These are phyloP conservation scores for Cucurbita ficifolia DNA, from an alignment of 306 rosid genomes.

Conservation along the genomic window DNA sequence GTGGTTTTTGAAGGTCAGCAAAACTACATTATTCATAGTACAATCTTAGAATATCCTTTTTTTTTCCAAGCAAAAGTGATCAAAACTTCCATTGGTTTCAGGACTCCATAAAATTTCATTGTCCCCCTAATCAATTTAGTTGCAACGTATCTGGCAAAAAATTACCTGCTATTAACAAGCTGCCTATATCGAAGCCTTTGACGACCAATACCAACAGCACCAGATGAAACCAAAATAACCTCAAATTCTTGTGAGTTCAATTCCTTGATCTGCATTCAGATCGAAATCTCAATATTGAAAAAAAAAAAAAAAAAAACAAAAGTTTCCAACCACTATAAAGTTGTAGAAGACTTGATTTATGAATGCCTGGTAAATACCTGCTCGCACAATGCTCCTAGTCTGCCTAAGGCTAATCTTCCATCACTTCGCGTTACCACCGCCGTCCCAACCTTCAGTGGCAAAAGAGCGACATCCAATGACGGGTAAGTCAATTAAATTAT, in stretches of 20 bases:
- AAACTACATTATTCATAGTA: slow-evolving; percentile 29
- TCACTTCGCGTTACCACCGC: slow-evolving; percentile 53
- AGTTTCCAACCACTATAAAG: not conserved
- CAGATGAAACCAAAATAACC: slow-evolving; percentile 86
- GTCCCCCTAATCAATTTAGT: not conserved
- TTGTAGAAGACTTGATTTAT: not conserved
- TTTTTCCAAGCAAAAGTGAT: not conserved
- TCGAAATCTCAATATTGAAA: not conserved
- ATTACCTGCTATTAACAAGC: slow-evolving; percentile 76
- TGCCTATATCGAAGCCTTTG: slow-evolving; percentile 78
- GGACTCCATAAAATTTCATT: not conserved
- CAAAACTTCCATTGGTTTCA: not conserved
- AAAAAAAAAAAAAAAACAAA: not conserved
- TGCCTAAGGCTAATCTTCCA: slow-evolving; percentile 50
- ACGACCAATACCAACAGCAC: slow-evolving; percentile 98
- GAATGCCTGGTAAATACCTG: slow-evolving; percentile 31
- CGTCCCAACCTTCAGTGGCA: slow-evolving; percentile 38
- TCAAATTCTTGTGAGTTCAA: slow-evolving; percentile 63
- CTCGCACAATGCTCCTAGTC: slow-evolving; percentile 78
- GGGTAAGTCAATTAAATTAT: not conserved
- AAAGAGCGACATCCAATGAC: not conserved
- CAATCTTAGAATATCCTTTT: not conserved
- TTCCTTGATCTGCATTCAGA: slow-evolving; percentile 57
- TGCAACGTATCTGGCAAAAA: not conserved
- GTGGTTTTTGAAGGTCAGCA: slow-evolving; percentile 96